A percentile compares a stretch with the other conserved stretches of the same genome.
phyloP scores from a whole-genome alignment of 495 filamentous ascomycete species.

The Talaromyces proteolyticus region DNA sequence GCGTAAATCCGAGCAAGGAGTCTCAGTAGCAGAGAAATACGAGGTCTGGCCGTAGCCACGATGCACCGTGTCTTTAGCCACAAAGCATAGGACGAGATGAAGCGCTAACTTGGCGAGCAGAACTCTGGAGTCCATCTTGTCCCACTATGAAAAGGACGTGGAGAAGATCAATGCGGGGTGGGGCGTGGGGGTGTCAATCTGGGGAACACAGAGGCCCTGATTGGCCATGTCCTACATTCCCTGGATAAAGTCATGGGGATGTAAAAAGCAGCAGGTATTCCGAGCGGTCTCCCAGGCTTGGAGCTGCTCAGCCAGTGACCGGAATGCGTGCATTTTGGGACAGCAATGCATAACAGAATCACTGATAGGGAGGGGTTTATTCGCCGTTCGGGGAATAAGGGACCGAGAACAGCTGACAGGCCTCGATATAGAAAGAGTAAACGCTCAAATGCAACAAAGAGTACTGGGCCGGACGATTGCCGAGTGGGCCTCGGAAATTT shows the following conservation, averaged over 20 bases:
- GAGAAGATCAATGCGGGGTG: neutral
- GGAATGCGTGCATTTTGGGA: too few species aligned
- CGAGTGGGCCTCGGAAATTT: neutral
- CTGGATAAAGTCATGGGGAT: neutral
- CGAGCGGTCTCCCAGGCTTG: too few species aligned
- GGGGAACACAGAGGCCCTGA: neutral
- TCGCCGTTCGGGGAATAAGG: neutral
- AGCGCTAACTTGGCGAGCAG: too few species aligned
- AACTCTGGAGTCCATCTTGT: too few species aligned
- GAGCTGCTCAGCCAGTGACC: too few species aligned
- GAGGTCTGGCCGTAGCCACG: neutral
- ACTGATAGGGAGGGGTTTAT: too few species aligned
- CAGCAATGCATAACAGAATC: too few species aligned
- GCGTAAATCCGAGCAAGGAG: neutral
- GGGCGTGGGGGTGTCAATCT: neutral
- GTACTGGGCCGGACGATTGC: neutral
- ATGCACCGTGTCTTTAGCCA: neutral
- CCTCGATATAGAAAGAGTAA: neutral
- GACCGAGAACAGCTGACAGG: neutral
- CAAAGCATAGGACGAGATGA: too few species aligned
- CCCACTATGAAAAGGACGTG: too few species aligned
- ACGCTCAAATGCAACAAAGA: neutral
- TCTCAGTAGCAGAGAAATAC: neutral
- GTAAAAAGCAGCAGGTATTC: neutral
- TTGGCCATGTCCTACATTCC: neutral